Conservation (phyloP, 2,329 filamentous ascomycete species). For the Monosporascus sp. region DNA sequence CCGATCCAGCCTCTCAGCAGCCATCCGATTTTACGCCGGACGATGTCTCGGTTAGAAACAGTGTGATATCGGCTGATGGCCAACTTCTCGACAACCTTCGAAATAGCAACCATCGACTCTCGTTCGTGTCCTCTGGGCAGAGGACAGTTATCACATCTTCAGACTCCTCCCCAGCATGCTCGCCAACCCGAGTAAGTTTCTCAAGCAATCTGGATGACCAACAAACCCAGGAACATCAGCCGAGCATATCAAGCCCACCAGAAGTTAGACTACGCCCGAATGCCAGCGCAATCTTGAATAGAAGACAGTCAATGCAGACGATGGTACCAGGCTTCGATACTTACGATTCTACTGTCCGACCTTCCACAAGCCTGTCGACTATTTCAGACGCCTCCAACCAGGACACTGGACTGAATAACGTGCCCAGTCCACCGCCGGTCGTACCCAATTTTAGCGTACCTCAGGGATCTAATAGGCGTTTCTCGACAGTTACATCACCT, state of each 20-base stretch:
- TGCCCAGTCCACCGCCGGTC: slow-evolving; percentile 13
- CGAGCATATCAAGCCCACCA: slow-evolving; percentile 12
- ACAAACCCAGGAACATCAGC: slow-evolving; percentile 17
- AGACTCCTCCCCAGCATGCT: slow-evolving; percentile 52
- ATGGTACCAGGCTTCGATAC: slow-evolving; percentile 39
- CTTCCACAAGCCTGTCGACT: slow-evolving; percentile 18
- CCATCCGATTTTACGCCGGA: slow-evolving; percentile 41
- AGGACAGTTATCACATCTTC: slow-evolving; percentile 55
- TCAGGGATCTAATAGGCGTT: slow-evolving; percentile 39
- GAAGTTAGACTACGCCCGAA: slow-evolving; percentile 46
- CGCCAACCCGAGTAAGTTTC: slow-evolving; percentile 50
- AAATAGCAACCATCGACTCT: slow-evolving; percentile 47
- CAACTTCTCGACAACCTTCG: slow-evolving; percentile 52
- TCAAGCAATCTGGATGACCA: slow-evolving; percentile 31
- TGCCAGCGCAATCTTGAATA: slow-evolving; percentile 44
- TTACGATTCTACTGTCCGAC: slow-evolving; percentile 20
- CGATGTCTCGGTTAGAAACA: slow-evolving; percentile 52
- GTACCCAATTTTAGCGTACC: slow-evolving; percentile 52
- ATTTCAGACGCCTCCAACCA: slow-evolving; percentile 6
- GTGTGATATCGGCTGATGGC: slow-evolving; percentile 53
- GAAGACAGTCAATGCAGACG: slow-evolving; percentile 47
- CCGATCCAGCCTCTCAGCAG: slow-evolving; percentile 21
- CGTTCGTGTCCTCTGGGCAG: slow-evolving; percentile 56
- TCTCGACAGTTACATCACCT: slow-evolving; percentile 33
- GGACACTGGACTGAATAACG: slow-evolving; percentile 21